Base-by-base conservation (phyloP, 2,329 filamentous ascomycete genomes). In the Orbilia javanica region DNA sequence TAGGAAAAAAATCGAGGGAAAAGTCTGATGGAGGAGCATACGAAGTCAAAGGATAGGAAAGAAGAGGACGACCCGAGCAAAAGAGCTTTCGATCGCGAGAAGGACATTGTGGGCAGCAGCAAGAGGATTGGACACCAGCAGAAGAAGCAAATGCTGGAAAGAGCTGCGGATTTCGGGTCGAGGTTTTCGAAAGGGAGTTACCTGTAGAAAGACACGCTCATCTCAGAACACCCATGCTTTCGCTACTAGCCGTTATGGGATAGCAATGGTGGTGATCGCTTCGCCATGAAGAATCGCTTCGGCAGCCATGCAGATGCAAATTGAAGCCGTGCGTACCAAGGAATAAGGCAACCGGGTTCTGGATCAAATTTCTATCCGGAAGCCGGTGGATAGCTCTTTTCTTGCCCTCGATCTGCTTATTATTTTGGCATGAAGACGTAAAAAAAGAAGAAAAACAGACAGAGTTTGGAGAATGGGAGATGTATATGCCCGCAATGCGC, bases 31-130 rank as follows among this genome's bases (percentile, higher is more conserved):
- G 88, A 90, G 27, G 86, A 90, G 80, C 88, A 90, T 81, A 86
- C 87, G 65, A 83, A 84, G 76, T 85, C 83, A 22, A 84, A 84
- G 42, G 85, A 83, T 5, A 86, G 88, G 18, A 89, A 90, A 79
- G 89, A 93, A 79, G 93, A 96, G 22, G 95, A 97, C 84, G 94
- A 98, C 83, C 95, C 96, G 0, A 97, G 93, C 84, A 91, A 92
- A 84, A 88, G 95, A 78, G 91, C 89, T 0, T 98, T 98, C 84
- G 93, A 97, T 85, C 88, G 90, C 79, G 93, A 97, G 84, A 98
- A 97, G 86, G 96, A 98, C 84, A 97, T 98, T 89, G 91, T 89
- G 44, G 85, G 93, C 1, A 91, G 91, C 7, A 60, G 57, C 48
- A 89, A 89, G 18, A 90, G 89, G 82, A 89, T 97, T 66, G 91